These are phyloP conservation scores for Lepidium sativum DNA, from an alignment of 345 rosid species.

Conservation along the genomic window DNA sequence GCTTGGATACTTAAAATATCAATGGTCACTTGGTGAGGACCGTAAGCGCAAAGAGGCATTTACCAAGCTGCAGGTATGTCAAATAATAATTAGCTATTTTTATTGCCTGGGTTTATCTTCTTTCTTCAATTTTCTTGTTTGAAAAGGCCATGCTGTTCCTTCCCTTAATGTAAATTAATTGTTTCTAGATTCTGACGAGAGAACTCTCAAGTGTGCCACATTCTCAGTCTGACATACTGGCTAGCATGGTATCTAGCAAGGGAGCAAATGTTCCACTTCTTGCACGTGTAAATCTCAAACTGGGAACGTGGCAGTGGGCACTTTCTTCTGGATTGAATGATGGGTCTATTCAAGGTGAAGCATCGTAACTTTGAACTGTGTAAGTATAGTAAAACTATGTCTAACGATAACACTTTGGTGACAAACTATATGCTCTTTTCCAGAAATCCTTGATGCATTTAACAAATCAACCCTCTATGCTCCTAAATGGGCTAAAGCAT, in stretches of 20 bases:
- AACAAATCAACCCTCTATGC: slow-evolving; percentile 73
- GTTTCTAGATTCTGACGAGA: slow-evolving; percentile 52
- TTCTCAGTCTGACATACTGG: slow-evolving; percentile 43
- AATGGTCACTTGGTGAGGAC: slow-evolving; percentile 99
- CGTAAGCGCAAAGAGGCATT: slow-evolving; percentile 88
- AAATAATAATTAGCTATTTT: slow-evolving; percentile 1
- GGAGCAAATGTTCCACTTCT: slow-evolving; percentile 57
- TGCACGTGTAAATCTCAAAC: slow-evolving; percentile 78
- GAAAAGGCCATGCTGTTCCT: slow-evolving; percentile 6
- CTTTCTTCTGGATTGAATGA: slow-evolving; percentile 88
- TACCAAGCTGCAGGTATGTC: slow-evolving; percentile 68
- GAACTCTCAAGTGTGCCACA: slow-evolving; percentile 58
- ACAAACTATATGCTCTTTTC: slow-evolving; percentile 8
- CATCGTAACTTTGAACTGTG: slow-evolving; percentile 11
- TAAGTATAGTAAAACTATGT: slow-evolving; percentile 3
- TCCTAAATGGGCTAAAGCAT: slow-evolving; percentile 86
- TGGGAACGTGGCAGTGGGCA: slow-evolving; percentile 89
- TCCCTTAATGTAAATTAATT: slow-evolving; percentile 11
- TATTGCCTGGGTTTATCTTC: slow-evolving; percentile 2
- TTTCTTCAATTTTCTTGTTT: neutral
- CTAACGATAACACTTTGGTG: neutral
- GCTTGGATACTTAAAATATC: slow-evolving; percentile 85
- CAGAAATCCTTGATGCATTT: slow-evolving; percentile 75
- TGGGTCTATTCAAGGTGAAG: slow-evolving; percentile 72
- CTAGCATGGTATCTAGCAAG: slow-evolving; percentile 39